Evolutionary conservation across 2,329 filamentous ascomycete genomes (phyloP), one percentile per base, ranked within the genome.

Genomic region (Sphaerulina musiva): DNA sequence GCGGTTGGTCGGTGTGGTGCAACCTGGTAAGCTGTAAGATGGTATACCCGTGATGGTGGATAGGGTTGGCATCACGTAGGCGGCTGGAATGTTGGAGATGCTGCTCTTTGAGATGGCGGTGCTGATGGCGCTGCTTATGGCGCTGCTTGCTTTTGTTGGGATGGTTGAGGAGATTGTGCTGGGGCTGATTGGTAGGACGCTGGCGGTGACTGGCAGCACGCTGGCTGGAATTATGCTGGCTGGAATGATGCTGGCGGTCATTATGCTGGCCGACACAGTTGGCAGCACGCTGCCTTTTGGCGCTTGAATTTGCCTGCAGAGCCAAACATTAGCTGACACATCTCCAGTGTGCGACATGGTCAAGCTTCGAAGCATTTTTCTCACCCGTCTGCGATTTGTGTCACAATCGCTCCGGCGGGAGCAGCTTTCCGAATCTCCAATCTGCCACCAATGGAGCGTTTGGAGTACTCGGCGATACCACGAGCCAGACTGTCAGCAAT

Each of bases 401-500:
- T 46, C 20, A 42, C 46, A 14, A 26, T 10, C 12, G 43, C 42
- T 26, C 41, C 53, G 32, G 36, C 41, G n/a, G 45, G 40, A 29
- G 45, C 34, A n/a, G 45, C n/a, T 9, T 20, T 20, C 20, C 20
- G 20, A 20, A 40, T 50, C 23, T 41, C 42, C 11, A 39, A 11
- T 10, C 38, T 38, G 11, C 45, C 46, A 20, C 41, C 31, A 7
- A 23, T 39, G n/a, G 34, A 39, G 39, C 44, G 32, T 38, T 23
- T 36, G 10, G 49, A 53, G 46, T 42, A 56, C 10, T 49, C 54
- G 4, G 50, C 41, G 9, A 56, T 56, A 4, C 54, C 54, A 11
- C 42, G 40, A 20, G 39, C 46, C 14, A 56, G 42, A 23, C 45
- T 51, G 38, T 56, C 54, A 23, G 54, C 54, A 12, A 51, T 47